A percentile compares a stretch with the other conserved stretches of the same genome.
Conservation (phyloP, 345 rosid species). For the Populus tremula region DNA sequence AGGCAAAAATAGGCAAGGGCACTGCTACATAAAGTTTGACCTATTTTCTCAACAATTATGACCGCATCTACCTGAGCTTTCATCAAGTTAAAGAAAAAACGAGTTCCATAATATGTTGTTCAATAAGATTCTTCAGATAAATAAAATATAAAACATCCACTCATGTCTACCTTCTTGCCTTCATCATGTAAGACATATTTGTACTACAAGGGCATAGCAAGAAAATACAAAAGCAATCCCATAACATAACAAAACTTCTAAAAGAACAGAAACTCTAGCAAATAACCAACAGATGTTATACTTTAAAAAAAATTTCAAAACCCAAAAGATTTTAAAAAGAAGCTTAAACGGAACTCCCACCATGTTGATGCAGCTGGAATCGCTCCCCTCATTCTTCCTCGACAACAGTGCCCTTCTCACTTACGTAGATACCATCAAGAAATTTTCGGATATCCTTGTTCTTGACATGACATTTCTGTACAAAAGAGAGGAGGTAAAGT, state of each 20-base stretch:
- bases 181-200: background rate
- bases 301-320: no score
- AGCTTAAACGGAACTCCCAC: background rate
- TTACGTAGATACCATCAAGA: slow-evolving; percentile 65
- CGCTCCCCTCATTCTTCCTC: slow-evolving; percentile 23
- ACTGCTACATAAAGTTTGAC: background rate
- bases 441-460: slow-evolving; percentile 64
- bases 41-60: background rate
- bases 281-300: background rate
- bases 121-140: background rate
- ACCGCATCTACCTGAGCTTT: background rate
- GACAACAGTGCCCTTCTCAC: slow-evolving; percentile 49
- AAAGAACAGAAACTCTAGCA: background rate
- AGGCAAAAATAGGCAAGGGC: no score
- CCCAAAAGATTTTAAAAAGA: background rate
- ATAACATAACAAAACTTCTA: background rate
- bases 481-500: no score
- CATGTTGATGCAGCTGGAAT: background rate
- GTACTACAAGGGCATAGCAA: background rate
- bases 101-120: background rate
- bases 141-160: background rate
- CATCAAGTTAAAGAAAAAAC: background rate
- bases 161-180: background rate
- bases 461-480: slow-evolving; percentile 51
- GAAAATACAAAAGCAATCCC: background rate